Conservation (phyloP, 768 basidiomycete species). For the Cyclocybe aegerita region DNA sequence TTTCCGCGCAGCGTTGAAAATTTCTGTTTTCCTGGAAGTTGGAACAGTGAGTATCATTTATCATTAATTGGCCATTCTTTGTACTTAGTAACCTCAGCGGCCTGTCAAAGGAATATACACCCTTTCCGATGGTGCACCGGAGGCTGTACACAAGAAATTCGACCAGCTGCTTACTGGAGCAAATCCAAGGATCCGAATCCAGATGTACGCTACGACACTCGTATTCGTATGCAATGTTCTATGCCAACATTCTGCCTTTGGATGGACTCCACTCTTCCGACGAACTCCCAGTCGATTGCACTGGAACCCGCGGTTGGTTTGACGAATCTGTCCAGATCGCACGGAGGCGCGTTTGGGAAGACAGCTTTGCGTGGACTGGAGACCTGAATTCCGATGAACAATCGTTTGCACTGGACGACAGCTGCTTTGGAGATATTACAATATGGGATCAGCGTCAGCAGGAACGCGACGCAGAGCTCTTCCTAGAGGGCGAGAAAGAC, state of each 20-base stretch:
- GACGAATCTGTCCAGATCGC: conserved; percentile 2
- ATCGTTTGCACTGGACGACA: neutral
- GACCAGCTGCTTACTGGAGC: too few relatives aligned
- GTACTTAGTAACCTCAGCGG: too few relatives aligned
- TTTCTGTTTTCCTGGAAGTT: too few relatives aligned
- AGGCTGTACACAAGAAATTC: too few relatives aligned
- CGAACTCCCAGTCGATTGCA: neutral
- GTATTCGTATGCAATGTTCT: neutral
- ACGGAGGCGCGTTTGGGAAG: neutral
- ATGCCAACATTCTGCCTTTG: conserved; percentile 1
- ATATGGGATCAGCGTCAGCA: neutral
- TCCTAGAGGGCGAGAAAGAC: neutral
- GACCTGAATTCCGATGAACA: neutral
- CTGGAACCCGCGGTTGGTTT: conserved; percentile 1
- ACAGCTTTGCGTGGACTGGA: conserved; percentile 1
- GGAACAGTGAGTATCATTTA: too few relatives aligned
- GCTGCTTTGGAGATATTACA: neutral
- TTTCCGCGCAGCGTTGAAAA: too few relatives aligned
- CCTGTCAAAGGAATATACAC: too few relatives aligned
- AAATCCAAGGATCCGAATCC: neutral
- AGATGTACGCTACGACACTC: neutral
- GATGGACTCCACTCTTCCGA: neutral
- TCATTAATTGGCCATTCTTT: too few relatives aligned
- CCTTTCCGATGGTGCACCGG: too few relatives aligned
- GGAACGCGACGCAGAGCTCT: neutral